A percentile compares a stretch with the other conserved stretches of the same genome.
phyloP scores from a whole-genome alignment of 1,284 basidiomycete genomes.

The Trichosporon sp. region DNA sequence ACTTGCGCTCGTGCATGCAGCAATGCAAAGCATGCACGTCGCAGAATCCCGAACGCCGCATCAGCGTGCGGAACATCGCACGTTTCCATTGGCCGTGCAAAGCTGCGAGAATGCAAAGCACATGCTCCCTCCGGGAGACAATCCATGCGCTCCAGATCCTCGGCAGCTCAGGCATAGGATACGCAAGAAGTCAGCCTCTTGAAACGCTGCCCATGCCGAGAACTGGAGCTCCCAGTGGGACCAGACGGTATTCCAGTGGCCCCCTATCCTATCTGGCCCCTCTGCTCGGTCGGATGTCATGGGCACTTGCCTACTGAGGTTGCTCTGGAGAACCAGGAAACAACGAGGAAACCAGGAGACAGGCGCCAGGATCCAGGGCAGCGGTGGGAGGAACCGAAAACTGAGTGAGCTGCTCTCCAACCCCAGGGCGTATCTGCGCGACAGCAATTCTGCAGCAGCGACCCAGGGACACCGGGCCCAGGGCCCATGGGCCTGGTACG shows the following conservation, averaged over 20 bases:
- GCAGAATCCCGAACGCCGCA: constrained; percentile 1
- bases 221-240: neutral
- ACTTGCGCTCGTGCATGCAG: neutral
- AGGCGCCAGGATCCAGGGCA: constrained; percentile 3
- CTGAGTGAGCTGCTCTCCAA: neutral
- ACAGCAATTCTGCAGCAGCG: neutral
- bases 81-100: constrained; percentile 9
- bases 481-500: no score
- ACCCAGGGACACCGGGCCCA: no score
- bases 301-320: neutral
- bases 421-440: neutral
- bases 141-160: no score
- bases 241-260: neutral
- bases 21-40: neutral
- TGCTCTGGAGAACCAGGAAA: neutral
- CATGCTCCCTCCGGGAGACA: neutral
- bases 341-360: neutral
- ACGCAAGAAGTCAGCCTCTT: no score
- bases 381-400: neutral
- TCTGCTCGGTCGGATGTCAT: neutral
- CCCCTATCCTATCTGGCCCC: neutral
- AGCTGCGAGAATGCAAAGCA: neutral
- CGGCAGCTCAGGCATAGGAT: no score
- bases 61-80: neutral
- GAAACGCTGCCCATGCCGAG: neutral